These are phyloP conservation scores for Aspergillus carlsbadensis DNA, from an alignment of 495 filamentous ascomycete species.

Conservation along the genomic window DNA sequence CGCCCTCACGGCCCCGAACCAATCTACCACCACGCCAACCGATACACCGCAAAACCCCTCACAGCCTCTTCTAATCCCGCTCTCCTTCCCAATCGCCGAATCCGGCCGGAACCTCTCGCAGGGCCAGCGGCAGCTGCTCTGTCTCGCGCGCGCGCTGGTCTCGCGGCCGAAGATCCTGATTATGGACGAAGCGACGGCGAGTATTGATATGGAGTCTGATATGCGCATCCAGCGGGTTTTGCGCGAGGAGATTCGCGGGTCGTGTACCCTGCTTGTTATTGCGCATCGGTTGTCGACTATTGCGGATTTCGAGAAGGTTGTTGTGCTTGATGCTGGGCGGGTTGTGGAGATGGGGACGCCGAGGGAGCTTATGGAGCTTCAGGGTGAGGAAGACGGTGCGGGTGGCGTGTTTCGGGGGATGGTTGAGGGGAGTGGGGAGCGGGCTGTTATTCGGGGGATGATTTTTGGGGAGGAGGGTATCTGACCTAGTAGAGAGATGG, in stretches of 20 bases:
- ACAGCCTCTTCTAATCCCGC: background rate
- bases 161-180: conserved; percentile 71
- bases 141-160: conserved; percentile 75
- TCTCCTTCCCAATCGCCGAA: conserved; percentile 57
- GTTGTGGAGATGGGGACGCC: conserved; percentile 68
- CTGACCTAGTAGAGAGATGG: too few species aligned
- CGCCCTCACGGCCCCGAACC: conserved; percentile 20
- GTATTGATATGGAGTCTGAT: conserved; percentile 78
- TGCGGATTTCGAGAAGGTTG: conserved; percentile 71
- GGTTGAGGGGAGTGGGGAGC: conserved; percentile 68
- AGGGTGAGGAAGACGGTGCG: too few species aligned
- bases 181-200: conserved; percentile 77
- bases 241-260: conserved; percentile 58
- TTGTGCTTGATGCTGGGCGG: conserved; percentile 66
- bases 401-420: conserved; percentile 61
- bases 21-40: conserved; percentile 36
- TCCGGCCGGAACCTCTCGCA: conserved; percentile 70
- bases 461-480: background rate
- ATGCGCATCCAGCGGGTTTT: conserved; percentile 26
- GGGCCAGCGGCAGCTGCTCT: conserved; percentile 77
- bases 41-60: conserved; percentile 35
- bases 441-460: conserved; percentile 31
- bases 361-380: conserved; percentile 54
- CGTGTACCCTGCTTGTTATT: conserved; percentile 71
- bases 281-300: conserved; percentile 77